These are phyloP conservation scores for Pinus albicaulis DNA, from an alignment of 75 land plant genomes.

Conservation along the genomic window DNA sequence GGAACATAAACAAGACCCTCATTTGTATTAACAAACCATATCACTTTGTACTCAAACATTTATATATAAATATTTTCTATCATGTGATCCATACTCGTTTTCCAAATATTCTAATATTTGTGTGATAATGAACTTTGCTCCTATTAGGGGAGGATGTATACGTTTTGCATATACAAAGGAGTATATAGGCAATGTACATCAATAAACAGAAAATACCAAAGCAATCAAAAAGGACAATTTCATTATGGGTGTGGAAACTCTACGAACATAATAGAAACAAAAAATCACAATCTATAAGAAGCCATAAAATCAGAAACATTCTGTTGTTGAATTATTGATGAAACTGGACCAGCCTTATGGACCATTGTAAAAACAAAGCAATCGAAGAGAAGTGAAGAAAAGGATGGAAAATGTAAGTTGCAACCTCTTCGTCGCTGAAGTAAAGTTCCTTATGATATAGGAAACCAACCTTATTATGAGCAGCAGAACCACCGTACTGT, in stretches of 20 bases:
- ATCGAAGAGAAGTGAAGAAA: not conserved
- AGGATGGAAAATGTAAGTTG: not conserved
- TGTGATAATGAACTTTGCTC: too few species aligned
- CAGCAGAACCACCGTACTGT: conserved; percentile 83
- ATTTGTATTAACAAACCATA: too few species aligned
- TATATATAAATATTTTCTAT: too few species aligned
- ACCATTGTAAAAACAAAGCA: not conserved
- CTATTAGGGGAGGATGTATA: too few species aligned
- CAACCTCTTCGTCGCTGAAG: not conserved
- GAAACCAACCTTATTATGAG: conserved; percentile 67
- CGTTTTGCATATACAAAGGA: too few species aligned
- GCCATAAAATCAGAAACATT: not conserved
- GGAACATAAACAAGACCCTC: too few species aligned
- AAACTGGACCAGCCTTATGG: not conserved
- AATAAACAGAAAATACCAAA: not conserved
- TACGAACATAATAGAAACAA: not conserved
- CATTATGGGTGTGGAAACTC: conserved; percentile 3
- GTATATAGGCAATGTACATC: too few species aligned
- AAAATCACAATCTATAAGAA: not conserved
- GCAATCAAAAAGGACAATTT: not conserved
- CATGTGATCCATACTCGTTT: too few species aligned
- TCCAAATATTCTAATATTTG: too few species aligned
- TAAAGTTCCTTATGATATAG: not conserved
- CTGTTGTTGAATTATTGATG: not conserved
- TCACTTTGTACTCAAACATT: too few species aligned